phyloP scores from a whole-genome alignment of 2,329 filamentous ascomycete species.

The Pseudogymnoascus sp. region DNA sequence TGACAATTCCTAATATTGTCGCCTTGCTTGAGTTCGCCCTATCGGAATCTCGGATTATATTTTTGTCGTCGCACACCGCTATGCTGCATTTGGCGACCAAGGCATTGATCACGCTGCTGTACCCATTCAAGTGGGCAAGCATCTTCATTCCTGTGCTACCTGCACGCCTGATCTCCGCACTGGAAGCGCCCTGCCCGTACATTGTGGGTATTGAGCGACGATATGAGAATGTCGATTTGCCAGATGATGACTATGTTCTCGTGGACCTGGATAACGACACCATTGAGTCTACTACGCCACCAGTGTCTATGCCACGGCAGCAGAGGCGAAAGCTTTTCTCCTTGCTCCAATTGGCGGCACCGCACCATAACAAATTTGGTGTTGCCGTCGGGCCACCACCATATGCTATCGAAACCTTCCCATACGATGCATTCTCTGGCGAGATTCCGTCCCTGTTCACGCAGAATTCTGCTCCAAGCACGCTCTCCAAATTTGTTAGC shows the following conservation, averaged over 20 bases:
- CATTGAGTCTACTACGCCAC: slow-evolving; percentile 75
- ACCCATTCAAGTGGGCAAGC: slow-evolving; percentile 86
- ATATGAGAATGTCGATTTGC: slow-evolving; percentile 78
- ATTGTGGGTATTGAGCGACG: slow-evolving; percentile 92
- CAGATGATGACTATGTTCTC: slow-evolving; percentile 90
- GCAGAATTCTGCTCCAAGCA: slow-evolving; percentile 60
- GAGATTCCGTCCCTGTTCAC: slow-evolving; percentile 79
- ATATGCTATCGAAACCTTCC: slow-evolving; percentile 89
- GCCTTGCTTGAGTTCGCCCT: slow-evolving; percentile 89
- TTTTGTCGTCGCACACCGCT: slow-evolving; percentile 88
- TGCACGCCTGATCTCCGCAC: slow-evolving; percentile 75
- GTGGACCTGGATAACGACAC: slow-evolving; percentile 89
- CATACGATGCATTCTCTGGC: slow-evolving; percentile 80
- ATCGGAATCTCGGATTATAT: slow-evolving; percentile 89
- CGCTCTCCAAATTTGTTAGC: slow-evolving; percentile 76
- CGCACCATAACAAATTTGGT: slow-evolving; percentile 79
- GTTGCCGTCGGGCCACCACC: slow-evolving; percentile 83
- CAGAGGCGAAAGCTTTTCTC: slow-evolving; percentile 84
- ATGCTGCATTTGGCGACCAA: slow-evolving; percentile 93
- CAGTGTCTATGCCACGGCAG: slow-evolving; percentile 75
- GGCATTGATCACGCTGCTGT: slow-evolving; percentile 77
- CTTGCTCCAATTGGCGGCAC: slow-evolving; percentile 80
- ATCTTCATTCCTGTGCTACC: slow-evolving; percentile 91
- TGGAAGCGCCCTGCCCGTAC: slow-evolving; percentile 93
- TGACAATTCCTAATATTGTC: slow-evolving; percentile 88